Base-by-base conservation (phyloP, 2,329 filamentous ascomycete species). In the Fusarium palustre region DNA sequence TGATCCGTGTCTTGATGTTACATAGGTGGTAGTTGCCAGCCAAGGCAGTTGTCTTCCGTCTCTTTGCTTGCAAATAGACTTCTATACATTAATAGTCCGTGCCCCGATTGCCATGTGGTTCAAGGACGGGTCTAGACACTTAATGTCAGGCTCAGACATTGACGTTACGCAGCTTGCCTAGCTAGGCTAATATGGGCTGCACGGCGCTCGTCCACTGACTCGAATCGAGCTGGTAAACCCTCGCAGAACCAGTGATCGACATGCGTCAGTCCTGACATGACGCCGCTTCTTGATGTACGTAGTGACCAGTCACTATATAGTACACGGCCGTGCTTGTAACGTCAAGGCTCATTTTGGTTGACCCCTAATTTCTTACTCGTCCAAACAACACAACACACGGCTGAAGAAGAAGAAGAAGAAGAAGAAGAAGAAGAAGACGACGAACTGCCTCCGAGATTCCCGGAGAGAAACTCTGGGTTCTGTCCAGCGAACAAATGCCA, bases 111-210 rank as follows among this genome's bases (percentile, higher is more conserved):
- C 47, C 47, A 50, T 50, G 47, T 50, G 33, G 47, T 42, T 20
- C 42, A 42, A 42, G 57, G 55, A n/a, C 54, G 24, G 18, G 24
- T 38, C 33, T 38, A 38, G 24, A 50, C 24, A 50, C 33, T 50
- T 12, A 12, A 39, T 39, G n/a, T 39, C 47, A 38, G 22, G 47
- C 16, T 25, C 34, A 50, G 33, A 50, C 47, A 39, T 50, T 39
- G 47, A 50, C n/a, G n/a, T 9, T 50, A 39, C 24, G 47, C 47
- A 50, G 24, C 33, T 50, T 39, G n/a, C 47, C 36, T 39, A 24
- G 47, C 47, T 30, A 38, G 57, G 57, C 57, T 60, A 55, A 60
- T 50, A 38, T 42, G 42, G 55, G 57, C 34, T 30, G 31, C 28
- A 33, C 24, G 30, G 30, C 60, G 50, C 47, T n/a, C 24, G 24